Base-by-base conservation (phyloP, 805 yeast genomes). In the Candida maesae region DNA sequence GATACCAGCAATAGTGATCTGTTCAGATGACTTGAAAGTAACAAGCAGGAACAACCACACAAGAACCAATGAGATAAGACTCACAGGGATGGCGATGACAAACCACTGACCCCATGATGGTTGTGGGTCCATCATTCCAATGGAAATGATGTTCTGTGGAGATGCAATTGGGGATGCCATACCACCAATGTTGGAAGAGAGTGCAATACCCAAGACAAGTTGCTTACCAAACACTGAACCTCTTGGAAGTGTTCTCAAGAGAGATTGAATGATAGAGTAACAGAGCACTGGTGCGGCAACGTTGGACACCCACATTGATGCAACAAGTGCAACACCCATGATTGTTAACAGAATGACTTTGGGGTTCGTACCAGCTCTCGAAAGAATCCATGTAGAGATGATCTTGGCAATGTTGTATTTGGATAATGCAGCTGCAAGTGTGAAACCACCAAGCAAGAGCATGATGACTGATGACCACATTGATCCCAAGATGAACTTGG, bases 141-240 rank as follows among this genome's bases (percentile, higher is more conserved):
- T 72, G 1, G 96, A 95, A 53, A 91, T 81, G 47, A 91, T 86
- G 61, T 91, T 91, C 59, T 91, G 99, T 2, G 99, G 99, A 3
- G 96, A 87, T 1, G 97, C 90, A 56, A 91, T 91, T 7, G 99
- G 99, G 4, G 96, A 87, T 0, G 96, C 84, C 95, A 90, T 91
- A 50, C 99, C 99, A 17, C 96, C 98, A 35, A 91, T 70, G 59
- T 91, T 88, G 7, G 95, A 84, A 2, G 98, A 95, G 42, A 91
- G 67, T 0, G 98, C 98, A 51, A 91, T 84, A 33, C 97, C 98
- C 34, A 91, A 65, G 37, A 91, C 84, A 52, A 91, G 70, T 2
- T 95, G 88, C 58, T 86, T 83, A 7, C 86, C 85, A 54, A 88
- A 87, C 4, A 79, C 73, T 17, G 90, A 81, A 11, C 79, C 79